Base-by-base conservation (phyloP, 2,329 filamentous ascomycete species). In the Ceratocystiopsis minuta region DNA sequence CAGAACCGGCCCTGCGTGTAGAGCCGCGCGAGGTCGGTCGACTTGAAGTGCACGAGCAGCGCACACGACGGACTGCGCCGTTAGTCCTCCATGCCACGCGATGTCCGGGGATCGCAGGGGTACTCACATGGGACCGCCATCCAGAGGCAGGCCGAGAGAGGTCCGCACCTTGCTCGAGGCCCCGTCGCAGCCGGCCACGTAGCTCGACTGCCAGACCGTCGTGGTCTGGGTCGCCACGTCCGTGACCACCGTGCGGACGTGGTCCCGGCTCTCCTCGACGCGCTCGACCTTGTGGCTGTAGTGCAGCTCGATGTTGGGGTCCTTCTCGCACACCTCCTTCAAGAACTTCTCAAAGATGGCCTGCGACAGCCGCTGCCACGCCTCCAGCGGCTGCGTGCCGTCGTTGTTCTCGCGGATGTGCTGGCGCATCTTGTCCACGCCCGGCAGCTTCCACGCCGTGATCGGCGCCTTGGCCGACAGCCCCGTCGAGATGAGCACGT, bases 331-430 rank as follows among this genome's bases (percentile, higher is more conserved):
- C 9, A 49, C 42, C 5, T 35, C 42, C 16, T 54, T 54, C 34
- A 63, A 46, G 54, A 54, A 63, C 3, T 48, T 48, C 24, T 60
- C 56, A 16, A 63, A 53, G 10, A 58, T 46, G 17, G 52, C 50
- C 40, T 57, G 55, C 17, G 57, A 58, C 24, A 53, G 50, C n/a
- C 57, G 43, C 44, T 57, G 56, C 28, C 50, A 50, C 1, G 57
- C 52, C 41, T 60, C 57, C 2, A 46, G 42, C 7, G 57, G 52
- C 40, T 51, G 45, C 3, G 48, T 48, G 3, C 58, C 58, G 43
- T 61, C 56, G 42, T 61, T 60, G 4, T 50, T 40, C 3, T 43
- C 36, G 17, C 42, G 38, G 36, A 54, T 57, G 15, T 48, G 42
- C 5, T 43, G 28, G 13, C 50, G 46, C 42, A 50, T 50, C 37